phyloP scores from a whole-genome alignment of 2,329 filamentous ascomycete genomes.

The Cytospora mali region DNA sequence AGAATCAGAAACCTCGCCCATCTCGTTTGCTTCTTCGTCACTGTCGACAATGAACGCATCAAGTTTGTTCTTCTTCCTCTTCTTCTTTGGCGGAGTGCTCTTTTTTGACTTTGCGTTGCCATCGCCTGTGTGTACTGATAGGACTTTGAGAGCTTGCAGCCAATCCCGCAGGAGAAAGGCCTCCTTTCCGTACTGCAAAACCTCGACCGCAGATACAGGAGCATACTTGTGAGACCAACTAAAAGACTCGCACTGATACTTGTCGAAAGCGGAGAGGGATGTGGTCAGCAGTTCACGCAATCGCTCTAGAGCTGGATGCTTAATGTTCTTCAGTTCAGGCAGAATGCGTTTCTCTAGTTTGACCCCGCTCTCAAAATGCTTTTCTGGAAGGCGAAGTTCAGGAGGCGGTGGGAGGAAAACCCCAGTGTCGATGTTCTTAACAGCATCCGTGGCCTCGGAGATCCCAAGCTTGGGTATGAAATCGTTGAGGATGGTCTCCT shows the following conservation, averaged over 20 bases:
- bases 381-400: constrained; percentile 56
- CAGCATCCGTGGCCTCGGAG: constrained; percentile 36
- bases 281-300: constrained; percentile 63
- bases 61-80: constrained; percentile 71
- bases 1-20: constrained; percentile 68
- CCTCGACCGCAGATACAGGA: constrained; percentile 66
- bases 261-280: constrained; percentile 78
- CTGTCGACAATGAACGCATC: constrained; percentile 81
- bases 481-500: constrained; percentile 48
- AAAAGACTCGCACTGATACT: constrained; percentile 70
- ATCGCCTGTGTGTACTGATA: constrained; percentile 69
- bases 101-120: constrained; percentile 38
- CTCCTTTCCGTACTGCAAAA: constrained; percentile 76
- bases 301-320: constrained; percentile 61
- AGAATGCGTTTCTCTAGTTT: constrained; percentile 54
- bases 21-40: constrained; percentile 71
- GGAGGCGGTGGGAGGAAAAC: constrained; percentile 48
- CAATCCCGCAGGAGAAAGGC: constrained; percentile 74
- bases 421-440: constrained; percentile 42
- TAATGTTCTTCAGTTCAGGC: constrained; percentile 46
- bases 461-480: constrained; percentile 45
- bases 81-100: constrained; percentile 52
- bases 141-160: constrained; percentile 75
- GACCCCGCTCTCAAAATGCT: constrained; percentile 60
- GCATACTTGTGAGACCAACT: constrained; percentile 87